phyloP scores from a whole-genome alignment of 257 asterid genomes.

The Henckelia pumila region DNA sequence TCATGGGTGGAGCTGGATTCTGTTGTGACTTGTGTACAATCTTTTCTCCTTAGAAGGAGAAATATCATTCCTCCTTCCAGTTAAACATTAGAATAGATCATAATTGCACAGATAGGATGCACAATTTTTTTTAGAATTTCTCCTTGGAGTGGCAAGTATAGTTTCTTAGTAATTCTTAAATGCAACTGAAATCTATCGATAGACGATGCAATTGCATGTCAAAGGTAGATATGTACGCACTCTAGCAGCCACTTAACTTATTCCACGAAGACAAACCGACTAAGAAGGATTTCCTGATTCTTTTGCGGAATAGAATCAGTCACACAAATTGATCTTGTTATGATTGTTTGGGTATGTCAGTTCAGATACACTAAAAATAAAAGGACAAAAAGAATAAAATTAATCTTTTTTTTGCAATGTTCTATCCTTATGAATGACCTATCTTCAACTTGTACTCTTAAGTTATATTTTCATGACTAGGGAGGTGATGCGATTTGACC shows the following conservation, averaged over 20 bases:
- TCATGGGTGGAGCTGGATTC: neutral
- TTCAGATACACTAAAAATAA: no score
- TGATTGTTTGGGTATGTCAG: neutral
- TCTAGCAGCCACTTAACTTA: neutral
- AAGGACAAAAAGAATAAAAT: neutral
- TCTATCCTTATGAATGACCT: neutral
- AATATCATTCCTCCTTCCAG: neutral
- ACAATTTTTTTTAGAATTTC: neutral
- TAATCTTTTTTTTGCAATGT: neutral
- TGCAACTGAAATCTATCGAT: neutral
- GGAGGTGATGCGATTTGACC: neutral
- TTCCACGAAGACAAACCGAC: neutral
- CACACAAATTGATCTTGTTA: neutral
- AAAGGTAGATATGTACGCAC: neutral
- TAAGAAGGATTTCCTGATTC: neutral
- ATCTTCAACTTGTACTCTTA: neutral
- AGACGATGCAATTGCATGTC: neutral
- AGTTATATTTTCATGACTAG: no score
- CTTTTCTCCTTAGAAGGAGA: neutral
- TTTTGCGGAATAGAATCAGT: neutral
- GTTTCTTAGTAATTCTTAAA: neutral
- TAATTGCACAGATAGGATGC: neutral
- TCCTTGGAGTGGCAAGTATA: neutral
- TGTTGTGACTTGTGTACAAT: neutral
- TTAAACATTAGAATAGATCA: neutral